A percentile compares a stretch with the other conserved stretches of the same genome.
Evolutionary conservation across 345 rosid genomes (phyloP).

Genomic region (Murraya paniculata): DNA sequence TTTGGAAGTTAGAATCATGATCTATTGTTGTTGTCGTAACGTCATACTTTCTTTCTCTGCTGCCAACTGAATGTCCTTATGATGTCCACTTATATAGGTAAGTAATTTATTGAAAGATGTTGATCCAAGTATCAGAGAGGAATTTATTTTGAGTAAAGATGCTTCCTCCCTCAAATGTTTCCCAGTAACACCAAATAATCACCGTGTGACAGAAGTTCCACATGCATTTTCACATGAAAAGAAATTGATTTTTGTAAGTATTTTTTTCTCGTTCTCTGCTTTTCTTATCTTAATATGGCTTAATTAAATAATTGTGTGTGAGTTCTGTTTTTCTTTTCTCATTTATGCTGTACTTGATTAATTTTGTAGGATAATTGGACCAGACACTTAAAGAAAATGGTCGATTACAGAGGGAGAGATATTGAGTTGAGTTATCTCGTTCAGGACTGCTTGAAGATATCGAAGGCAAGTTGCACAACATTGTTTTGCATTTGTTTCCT

Average conservation of each 20-base stretch:
- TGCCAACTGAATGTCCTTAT: background rate
- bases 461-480: slow-evolving; percentile 54
- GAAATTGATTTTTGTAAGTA: slow-evolving; percentile 65
- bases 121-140: slow-evolving; percentile 54
- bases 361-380: slow-evolving; percentile 73
- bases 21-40: background rate
- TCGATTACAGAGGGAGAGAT: slow-evolving; percentile 58
- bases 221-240: slow-evolving; percentile 53
- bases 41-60: background rate
- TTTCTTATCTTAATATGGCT: slow-evolving; percentile 5
- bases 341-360: slow-evolving; percentile 5
- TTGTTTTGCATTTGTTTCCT: background rate
- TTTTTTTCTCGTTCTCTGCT: background rate
- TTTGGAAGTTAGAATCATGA: background rate
- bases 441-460: slow-evolving; percentile 68
- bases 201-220: slow-evolving; percentile 75
- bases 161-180: slow-evolving; percentile 51
- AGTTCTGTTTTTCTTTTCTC: slow-evolving; percentile 6
- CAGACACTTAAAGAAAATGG: slow-evolving; percentile 66
- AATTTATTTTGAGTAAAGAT: slow-evolving; percentile 34
- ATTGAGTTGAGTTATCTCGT: slow-evolving; percentile 73
- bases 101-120: slow-evolving; percentile 48
- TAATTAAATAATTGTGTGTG: background rate
- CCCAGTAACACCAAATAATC: slow-evolving; percentile 82
- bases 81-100: slow-evolving; percentile 41